Evolutionary conservation across 2,329 filamentous ascomycete species (phyloP).

Genomic region (Alternaria gansuensis): DNA sequence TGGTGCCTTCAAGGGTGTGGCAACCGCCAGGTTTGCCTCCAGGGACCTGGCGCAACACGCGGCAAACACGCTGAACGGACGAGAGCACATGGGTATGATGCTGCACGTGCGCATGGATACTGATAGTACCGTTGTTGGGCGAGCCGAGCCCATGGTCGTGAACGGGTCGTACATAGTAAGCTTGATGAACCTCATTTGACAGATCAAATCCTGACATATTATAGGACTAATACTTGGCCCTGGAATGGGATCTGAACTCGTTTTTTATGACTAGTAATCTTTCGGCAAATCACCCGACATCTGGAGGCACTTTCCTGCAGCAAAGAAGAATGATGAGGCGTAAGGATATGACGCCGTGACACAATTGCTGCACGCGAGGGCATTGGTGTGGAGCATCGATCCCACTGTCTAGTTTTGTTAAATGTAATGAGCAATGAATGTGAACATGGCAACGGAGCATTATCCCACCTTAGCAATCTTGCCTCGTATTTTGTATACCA

Average conservation of each 20-base stretch:
- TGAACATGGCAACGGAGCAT: neutral
- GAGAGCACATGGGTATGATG: slow-evolving; percentile 42
- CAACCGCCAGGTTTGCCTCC: slow-evolving; percentile 45
- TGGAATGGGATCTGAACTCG: neutral
- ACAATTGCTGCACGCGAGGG: neutral
- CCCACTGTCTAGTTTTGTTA: neutral
- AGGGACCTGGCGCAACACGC: slow-evolving; percentile 45
- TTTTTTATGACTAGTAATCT: neutral
- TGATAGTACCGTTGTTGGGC: slow-evolving; percentile 47
- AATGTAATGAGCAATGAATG: neutral
- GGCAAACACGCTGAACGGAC: slow-evolving; percentile 38
- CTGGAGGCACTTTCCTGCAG: neutral
- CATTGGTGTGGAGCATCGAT: neutral
- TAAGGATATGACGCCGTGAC: neutral
- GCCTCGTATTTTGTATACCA: neutral
- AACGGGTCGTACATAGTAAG: slow-evolving; percentile 42
- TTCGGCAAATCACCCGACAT: neutral
- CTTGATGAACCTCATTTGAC: neutral
- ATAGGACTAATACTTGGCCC: slow-evolving; percentile 22
- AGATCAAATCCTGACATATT: slow-evolving; percentile 21
- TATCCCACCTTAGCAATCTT: neutral
- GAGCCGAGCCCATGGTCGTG: slow-evolving; percentile 42
- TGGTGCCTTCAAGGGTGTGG: slow-evolving; percentile 45
- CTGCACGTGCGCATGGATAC: slow-evolving; percentile 48
- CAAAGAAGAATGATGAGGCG: neutral